Percentiles rank a stretch among this genome's conserved stretches.
Conservation (phyloP, 1,139 yeast genomes). For the Insectozyma bohioensis region DNA sequence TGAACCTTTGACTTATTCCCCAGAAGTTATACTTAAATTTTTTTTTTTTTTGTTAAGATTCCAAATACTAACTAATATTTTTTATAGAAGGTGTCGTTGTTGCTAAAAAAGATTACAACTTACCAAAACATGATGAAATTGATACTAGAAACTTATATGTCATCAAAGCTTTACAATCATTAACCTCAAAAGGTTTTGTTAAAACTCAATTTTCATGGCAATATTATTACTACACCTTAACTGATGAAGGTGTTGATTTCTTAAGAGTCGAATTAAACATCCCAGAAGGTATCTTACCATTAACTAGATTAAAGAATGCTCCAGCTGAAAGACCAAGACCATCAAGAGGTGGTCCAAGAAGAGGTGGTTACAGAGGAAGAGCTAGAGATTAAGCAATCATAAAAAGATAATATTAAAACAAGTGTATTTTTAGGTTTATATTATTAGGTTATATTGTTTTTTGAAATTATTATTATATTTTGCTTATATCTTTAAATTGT, state of each 20-base stretch:
- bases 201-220: constrained; percentile 99
- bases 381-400: constrained; percentile 13
- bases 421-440: too few relatives aligned
- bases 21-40: too few relatives aligned
- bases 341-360: constrained; percentile 38
- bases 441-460: too few relatives aligned
- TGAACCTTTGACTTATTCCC: too few relatives aligned
- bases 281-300: constrained; percentile 98
- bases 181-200: constrained; percentile 98
- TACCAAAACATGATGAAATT: constrained; percentile 96
- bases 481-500: not conserved
- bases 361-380: constrained; percentile 47
- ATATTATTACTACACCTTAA: constrained; percentile 99
- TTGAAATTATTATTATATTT: too few relatives aligned
- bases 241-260: constrained; percentile 99
- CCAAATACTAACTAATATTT: constrained; percentile 31
- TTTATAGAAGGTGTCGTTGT: constrained; percentile 94
- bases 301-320: constrained; percentile 95
- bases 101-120: constrained; percentile 98
- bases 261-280: constrained; percentile 97
- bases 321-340: constrained; percentile 79
- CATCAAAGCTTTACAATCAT: constrained; percentile 99
- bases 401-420: too few relatives aligned
- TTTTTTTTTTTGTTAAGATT: constrained; percentile 1
- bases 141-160: constrained; percentile 97